These are phyloP conservation scores for Diaporthe longicolla DNA, from an alignment of 2,329 filamentous ascomycete species.

Conservation along the genomic window DNA sequence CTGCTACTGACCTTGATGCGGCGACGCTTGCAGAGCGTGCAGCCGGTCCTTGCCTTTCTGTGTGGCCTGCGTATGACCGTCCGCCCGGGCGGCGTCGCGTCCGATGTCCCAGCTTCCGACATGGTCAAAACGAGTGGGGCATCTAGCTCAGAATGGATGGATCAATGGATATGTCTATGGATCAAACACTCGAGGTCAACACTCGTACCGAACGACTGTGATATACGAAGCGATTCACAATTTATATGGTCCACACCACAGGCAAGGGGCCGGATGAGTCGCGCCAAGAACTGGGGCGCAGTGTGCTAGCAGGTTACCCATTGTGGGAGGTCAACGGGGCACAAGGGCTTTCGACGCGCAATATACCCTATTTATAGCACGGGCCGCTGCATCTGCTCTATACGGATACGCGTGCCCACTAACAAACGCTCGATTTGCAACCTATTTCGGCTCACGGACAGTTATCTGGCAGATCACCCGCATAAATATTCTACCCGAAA, in stretches of 20 bases:
- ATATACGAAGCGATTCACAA: background rate
- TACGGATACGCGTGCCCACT: background rate
- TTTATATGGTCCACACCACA: background rate
- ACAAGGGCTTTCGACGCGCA: background rate
- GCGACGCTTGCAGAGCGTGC: conserved; percentile 10
- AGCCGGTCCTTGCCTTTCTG: conserved; percentile 14
- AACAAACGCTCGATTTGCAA: background rate
- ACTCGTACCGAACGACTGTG: background rate
- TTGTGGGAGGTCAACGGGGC: background rate
- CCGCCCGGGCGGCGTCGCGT: background rate
- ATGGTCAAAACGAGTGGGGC: background rate
- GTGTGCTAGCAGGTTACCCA: background rate
- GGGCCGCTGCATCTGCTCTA: background rate
- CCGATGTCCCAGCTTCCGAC: background rate
- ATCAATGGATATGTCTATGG: background rate
- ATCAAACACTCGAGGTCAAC: background rate
- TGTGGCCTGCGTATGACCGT: conserved; percentile 12
- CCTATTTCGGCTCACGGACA: background rate
- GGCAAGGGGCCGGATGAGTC: background rate
- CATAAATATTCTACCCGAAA: background rate
- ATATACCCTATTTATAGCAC: conserved; percentile 11
- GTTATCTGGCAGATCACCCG: background rate
- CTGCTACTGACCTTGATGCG: conserved; percentile 11
- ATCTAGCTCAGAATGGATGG: background rate
- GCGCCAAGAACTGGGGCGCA: conserved; percentile 14